Base-by-base conservation (phyloP, 345 rosid genomes). In the Populus pruinosa region DNA sequence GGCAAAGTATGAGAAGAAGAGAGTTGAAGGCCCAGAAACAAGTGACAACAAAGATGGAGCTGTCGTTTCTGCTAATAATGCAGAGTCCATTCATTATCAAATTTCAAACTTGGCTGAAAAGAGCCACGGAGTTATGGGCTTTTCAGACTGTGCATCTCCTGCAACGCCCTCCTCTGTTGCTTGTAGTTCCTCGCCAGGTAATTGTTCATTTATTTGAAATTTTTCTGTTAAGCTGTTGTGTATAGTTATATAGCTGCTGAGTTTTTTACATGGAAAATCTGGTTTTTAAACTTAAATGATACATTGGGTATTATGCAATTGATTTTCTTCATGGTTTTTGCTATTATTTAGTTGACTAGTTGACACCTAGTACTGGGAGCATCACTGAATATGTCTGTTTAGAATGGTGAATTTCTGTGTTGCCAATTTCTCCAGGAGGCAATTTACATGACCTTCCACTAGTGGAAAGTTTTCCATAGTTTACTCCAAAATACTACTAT, bases 101-200 rank as follows among this genome's bases (percentile, higher is more conserved):
- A 80, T 84, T 74, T 80, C 89, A 74, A 86, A 70, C 82, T 73
- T 85, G 75, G 83, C 85, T 61, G 95, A 89, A 35, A 96, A 74
- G 85, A 89, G 95, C 80, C 94, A 97, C n/a, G 78, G 86, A 74
- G 79, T 87, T 29, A 62, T 80, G 75, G 87, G 82, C 43, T 77
- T 84, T 82, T 83, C 87, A 5, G 97, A 89, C 66, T 89, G 94
- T 83, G 89, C 91, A 65, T 96, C 98, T 29, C 96, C 98, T 63
- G 91, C 97, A 47, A 94, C 96, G 69, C 95, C 98, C 31, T 96
- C 97, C n/a, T 94, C 98, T 55, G 92, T 91, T 78, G 99, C 91
- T 56, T 94, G 95, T 84, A 89, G 91, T 84, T 92, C 98, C 61
- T 94, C 97, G 5, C 91, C 92, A 75, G 97, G 99, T 96, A 79